phyloP scores from a whole-genome alignment of 1,139 yeast species.

The Kodamaea sp. region DNA sequence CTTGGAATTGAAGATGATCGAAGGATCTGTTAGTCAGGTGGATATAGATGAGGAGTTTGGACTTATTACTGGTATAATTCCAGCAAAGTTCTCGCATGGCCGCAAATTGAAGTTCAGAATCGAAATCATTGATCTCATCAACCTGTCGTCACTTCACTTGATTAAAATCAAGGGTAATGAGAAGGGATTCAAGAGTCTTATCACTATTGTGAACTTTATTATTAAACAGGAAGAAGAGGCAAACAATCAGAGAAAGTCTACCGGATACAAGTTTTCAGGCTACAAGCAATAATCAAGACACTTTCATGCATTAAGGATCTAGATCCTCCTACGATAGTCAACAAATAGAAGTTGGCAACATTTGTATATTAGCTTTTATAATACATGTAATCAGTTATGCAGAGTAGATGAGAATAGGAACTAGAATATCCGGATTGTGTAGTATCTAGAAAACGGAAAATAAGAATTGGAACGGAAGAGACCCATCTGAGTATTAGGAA shows the following conservation, averaged over 20 bases:
- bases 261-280: slow-evolving; percentile 18
- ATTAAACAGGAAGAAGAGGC: slow-evolving; percentile 39
- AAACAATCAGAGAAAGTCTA: slow-evolving; percentile 20
- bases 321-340: too few species aligned
- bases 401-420: too few species aligned
- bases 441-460: too few species aligned
- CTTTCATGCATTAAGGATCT: too few species aligned
- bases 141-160: slow-evolving; percentile 52
- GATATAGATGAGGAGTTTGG: slow-evolving; percentile 48
- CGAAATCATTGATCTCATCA: slow-evolving; percentile 40
- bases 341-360: too few species aligned
- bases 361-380: too few species aligned
- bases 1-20: slow-evolving; percentile 49
- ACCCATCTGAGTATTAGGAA: too few species aligned
- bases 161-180: slow-evolving; percentile 66
- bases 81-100: slow-evolving; percentile 50
- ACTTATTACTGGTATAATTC: slow-evolving; percentile 47
- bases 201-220: slow-evolving; percentile 46
- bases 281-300: slow-evolving; percentile 10
- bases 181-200: slow-evolving; percentile 61
- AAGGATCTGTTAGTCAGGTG: slow-evolving; percentile 49
- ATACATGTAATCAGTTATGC: too few species aligned
- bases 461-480: too few species aligned
- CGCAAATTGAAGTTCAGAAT: slow-evolving; percentile 51
- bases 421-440: too few species aligned